These are phyloP conservation scores for Chlamydomonas sp. DNA, from an alignment of 139 green algal genomes.

Conservation along the genomic window DNA sequence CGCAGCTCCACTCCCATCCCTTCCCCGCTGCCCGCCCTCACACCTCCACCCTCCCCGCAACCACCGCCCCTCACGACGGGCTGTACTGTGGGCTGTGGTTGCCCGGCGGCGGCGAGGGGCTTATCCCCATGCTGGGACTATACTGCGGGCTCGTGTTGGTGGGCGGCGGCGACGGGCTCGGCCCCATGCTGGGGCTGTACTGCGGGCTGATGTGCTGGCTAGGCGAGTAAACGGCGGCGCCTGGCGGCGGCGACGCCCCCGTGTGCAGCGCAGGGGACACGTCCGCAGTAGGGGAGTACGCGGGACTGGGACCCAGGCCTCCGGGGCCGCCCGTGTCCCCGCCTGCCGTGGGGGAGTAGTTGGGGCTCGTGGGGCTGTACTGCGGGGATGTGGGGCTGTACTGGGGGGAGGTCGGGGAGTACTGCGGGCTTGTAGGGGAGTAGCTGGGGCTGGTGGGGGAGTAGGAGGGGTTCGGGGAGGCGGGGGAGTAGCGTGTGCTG, in stretches of 20 bases:
- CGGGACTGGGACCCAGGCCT: not conserved
- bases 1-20: too few relatives aligned
- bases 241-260: not conserved
- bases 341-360: slow-evolving; percentile 57
- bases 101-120: too few relatives aligned
- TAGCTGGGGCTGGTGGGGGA: slow-evolving; percentile 75
- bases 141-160: too few relatives aligned
- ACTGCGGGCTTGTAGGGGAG: slow-evolving; percentile 68
- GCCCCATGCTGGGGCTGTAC: slow-evolving; percentile 6
- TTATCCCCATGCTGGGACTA: too few relatives aligned
- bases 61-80: too few relatives aligned
- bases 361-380: slow-evolving; percentile 64
- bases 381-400: slow-evolving; percentile 66
- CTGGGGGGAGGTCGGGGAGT: slow-evolving; percentile 61
- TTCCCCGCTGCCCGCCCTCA: too few relatives aligned
- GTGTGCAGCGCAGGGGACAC: slow-evolving; percentile 63
- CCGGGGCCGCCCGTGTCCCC: slow-evolving; percentile 51
- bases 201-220: slow-evolving; percentile 35
- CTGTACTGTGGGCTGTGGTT: too few relatives aligned
- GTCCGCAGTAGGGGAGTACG: slow-evolving; percentile 52
- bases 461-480: slow-evolving; percentile 57
- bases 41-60: too few relatives aligned
- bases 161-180: not conserved
- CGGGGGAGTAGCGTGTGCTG: slow-evolving; percentile 9
- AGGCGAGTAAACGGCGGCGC: not conserved